A percentile compares a stretch with the other conserved stretches of the same genome.
Evolutionary conservation across 371 early-diverging fungal genomes (phyloP).

Genomic region (Mucor indicus): DNA sequence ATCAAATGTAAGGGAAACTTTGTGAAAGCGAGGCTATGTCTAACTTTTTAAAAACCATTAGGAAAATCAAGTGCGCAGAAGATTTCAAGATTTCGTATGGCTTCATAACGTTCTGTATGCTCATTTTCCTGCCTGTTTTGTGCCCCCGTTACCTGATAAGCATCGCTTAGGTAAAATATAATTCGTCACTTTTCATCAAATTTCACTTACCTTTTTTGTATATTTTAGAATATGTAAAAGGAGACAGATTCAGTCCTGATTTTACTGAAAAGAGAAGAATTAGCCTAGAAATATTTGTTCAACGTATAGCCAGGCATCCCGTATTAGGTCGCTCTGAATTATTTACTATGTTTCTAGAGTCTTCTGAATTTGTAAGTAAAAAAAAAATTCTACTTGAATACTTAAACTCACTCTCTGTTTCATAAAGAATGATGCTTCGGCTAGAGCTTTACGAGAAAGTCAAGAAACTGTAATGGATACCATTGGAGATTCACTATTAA

Average conservation of each 20-base stretch:
- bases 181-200: neutral
- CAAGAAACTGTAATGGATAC: constrained; percentile 79
- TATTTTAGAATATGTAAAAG: constrained; percentile 83
- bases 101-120: constrained; percentile 71
- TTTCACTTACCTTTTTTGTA: neutral
- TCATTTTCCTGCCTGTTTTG: constrained; percentile 78
- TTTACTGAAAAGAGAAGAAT: constrained; percentile 84
- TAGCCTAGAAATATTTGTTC: constrained; percentile 76
- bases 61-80: constrained; percentile 62
- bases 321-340: constrained; percentile 65
- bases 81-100: constrained; percentile 95
- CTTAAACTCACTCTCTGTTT: neutral
- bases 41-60: too few relatives aligned
- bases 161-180: constrained; percentile 72
- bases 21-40: too few relatives aligned
- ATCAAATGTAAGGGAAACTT: constrained; percentile 63
- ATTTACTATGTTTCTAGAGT: constrained; percentile 79
- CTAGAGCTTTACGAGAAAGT: constrained; percentile 45
- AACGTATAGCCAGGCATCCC: constrained; percentile 88
- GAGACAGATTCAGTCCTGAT: constrained; percentile 88
- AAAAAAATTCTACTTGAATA: neutral
- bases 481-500: constrained; percentile 85
- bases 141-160: constrained; percentile 93
- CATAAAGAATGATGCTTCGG: constrained; percentile 52
- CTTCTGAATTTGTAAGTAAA: constrained; percentile 65